Base-by-base conservation (phyloP, 2,329 filamentous ascomycete genomes). In the Scedosporium dehoogii region DNA sequence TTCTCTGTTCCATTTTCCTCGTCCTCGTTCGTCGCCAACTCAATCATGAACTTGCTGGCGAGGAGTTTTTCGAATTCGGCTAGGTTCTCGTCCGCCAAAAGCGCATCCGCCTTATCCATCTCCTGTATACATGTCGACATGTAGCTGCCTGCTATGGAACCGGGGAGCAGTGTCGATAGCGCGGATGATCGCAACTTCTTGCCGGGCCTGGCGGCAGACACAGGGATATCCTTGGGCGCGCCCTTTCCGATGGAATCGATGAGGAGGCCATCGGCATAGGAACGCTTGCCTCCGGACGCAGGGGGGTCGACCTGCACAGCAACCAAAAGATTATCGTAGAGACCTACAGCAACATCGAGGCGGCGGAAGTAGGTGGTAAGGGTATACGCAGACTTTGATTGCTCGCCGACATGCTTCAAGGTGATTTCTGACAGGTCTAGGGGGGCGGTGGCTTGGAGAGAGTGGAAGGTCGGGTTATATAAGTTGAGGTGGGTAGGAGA, bases 241-340 rank as follows among this genome's bases (percentile, higher is more conserved):
- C 87, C 88, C 64, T 86, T 86, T 1, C 88, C 87, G 61, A 92
- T 84, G 0, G 89, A 88, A 69, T 92, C 88, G 41, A 90, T 87
- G 27, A 92, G 75, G 6, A 90, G 77, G 7, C 87, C 86, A 60
- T 84, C 81, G 5, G 64, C 65, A 46, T 81, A 81, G 44, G 81
- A 78, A 72, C 83, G 81, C 65, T 78, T 81, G 63, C 78, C 77
- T n/a, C 82, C 78, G 56, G 74, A 76, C 68, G 80, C 80, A 1
- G 84, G 85, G 1, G 82, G 81, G 68, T 88, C 84, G n/a, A 88
- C 75, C 68, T 91, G 88, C 60, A 92, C 79, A 1, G 85, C 88
- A 16, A 91, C 77, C 38, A 93, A 75, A 55, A 84, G 80, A 53
- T 82, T 81, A 38, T 84, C 84, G n/a, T 81, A 73, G 6, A 92